Percentiles rank a stretch among this genome's conserved stretches.
Evolutionary conservation across 2,329 filamentous ascomycete genomes (phyloP).

Genomic region (Fusarium redolens): DNA sequence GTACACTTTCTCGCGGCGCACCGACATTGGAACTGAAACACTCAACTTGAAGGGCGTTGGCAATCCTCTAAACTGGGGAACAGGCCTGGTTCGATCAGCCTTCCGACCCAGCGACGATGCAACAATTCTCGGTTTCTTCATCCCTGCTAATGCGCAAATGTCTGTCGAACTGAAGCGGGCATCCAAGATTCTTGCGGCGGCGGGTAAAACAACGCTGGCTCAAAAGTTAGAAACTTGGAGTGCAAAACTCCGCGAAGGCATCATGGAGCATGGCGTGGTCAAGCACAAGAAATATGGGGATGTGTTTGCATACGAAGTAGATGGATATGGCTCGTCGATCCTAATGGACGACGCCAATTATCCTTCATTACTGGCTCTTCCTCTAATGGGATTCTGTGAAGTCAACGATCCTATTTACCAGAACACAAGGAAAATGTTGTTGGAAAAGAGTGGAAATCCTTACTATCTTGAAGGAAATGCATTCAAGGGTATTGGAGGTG

Average conservation of each 20-base stretch:
- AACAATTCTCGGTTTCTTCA: conserved; percentile 92
- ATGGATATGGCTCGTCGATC: conserved; percentile 84
- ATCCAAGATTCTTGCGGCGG: conserved; percentile 73
- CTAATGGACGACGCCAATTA: conserved; percentile 93
- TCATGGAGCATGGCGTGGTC: conserved; percentile 87
- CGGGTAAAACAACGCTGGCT: conserved; percentile 65
- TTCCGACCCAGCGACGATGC: conserved; percentile 97
- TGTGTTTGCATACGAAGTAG: conserved; percentile 89
- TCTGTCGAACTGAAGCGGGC: conserved; percentile 85
- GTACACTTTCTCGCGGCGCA: conserved; percentile 89
- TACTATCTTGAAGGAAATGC: conserved; percentile 83
- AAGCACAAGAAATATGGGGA: conserved; percentile 78
- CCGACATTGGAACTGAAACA: conserved; percentile 88
- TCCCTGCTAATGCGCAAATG: conserved; percentile 97
- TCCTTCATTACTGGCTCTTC: conserved; percentile 81
- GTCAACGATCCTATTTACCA: conserved; percentile 77
- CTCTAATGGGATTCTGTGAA: conserved; percentile 79
- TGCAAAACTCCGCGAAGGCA: conserved; percentile 75
- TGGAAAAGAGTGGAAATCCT: conserved; percentile 82
- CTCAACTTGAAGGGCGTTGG: conserved; percentile 83
- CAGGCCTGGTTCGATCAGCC: conserved; percentile 87
- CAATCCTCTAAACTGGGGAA: conserved; percentile 89
- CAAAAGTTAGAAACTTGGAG: conserved; percentile 69
- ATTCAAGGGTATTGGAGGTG: conserved; percentile 91
- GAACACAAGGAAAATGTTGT: conserved; percentile 84